phyloP scores from a whole-genome alignment of 1,284 basidiomycete genomes.

The Flammula alnicola region DNA sequence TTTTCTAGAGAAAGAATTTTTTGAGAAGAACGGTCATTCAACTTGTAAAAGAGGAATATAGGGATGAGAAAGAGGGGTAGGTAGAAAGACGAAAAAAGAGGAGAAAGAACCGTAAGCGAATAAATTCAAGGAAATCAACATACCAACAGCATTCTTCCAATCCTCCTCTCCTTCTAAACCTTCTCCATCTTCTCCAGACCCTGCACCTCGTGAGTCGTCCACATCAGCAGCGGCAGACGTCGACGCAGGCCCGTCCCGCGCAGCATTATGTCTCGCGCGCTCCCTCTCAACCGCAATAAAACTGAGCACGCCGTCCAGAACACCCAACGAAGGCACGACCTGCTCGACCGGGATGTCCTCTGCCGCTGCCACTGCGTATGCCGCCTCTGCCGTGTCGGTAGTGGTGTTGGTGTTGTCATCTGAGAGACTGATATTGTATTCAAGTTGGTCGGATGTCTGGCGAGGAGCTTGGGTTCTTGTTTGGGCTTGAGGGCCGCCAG shows the following conservation, averaged over 20 bases:
- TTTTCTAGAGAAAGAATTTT: conserved; percentile 16
- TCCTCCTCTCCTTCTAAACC: conserved; percentile 12
- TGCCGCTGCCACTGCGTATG: neutral
- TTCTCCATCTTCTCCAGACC: conserved; percentile 15
- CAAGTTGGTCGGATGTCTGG: neutral
- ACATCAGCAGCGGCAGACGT: neutral
- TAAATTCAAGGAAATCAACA: conserved; percentile 19
- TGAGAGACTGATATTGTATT: neutral
- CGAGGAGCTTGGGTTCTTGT: neutral
- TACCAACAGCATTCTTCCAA: conserved; percentile 30
- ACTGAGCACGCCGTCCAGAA: conserved; percentile 63
- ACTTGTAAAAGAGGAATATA: conserved; percentile 18
- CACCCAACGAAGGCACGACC: conserved; percentile 57
- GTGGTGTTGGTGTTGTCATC: conserved; percentile 6
- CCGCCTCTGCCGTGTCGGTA: conserved; percentile 6
- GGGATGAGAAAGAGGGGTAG: neutral
- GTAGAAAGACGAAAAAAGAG: neutral
- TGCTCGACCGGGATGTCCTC: conserved; percentile 7
- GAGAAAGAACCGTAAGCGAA: neutral
- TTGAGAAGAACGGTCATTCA: conserved; percentile 18
- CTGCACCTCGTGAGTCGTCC: conserved; percentile 9
- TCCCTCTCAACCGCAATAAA: conserved; percentile 74
- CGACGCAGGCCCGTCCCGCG: conserved; percentile 20
- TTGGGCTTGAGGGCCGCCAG: neutral
- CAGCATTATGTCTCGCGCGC: conserved; percentile 53